These are phyloP conservation scores for Calonectria crousiana DNA, from an alignment of 2,329 filamentous ascomycete genomes.

Conservation along the genomic window DNA sequence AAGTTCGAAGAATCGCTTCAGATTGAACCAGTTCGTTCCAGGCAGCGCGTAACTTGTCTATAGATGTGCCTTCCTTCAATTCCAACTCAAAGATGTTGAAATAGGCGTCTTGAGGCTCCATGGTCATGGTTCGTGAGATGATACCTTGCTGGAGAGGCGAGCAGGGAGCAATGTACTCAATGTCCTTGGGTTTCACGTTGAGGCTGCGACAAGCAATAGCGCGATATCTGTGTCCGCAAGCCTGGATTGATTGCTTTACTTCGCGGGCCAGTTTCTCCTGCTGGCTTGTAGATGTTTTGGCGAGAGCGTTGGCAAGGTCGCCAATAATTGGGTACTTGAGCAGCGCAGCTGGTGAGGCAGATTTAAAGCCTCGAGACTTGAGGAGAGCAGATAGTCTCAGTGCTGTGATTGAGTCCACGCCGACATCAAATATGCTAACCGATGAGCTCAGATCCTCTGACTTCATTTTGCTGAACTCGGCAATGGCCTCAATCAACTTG, in stretches of 20 bases:
- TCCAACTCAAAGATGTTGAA: constrained; percentile 80
- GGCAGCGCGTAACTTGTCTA: constrained; percentile 62
- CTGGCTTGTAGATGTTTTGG: constrained; percentile 23
- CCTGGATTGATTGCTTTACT: constrained; percentile 71
- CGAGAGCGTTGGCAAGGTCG: constrained; percentile 58
- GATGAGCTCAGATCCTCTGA: constrained; percentile 59
- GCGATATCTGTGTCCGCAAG: constrained; percentile 73
- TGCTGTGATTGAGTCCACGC: constrained; percentile 88
- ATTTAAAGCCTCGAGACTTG: constrained; percentile 70
- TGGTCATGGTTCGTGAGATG: constrained; percentile 74
- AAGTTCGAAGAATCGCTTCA: constrained; percentile 77
- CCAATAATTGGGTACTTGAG: constrained; percentile 70
- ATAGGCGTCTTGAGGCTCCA: constrained; percentile 71
- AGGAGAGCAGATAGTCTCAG: constrained; percentile 76
- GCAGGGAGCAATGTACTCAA: constrained; percentile 84
- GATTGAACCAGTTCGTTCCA: constrained; percentile 67
- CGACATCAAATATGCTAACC: constrained; percentile 85
- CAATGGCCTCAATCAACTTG: constrained; percentile 66
- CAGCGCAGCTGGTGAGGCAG: constrained; percentile 74
- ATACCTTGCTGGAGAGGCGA: constrained; percentile 90
- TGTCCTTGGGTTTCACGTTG: constrained; percentile 59
- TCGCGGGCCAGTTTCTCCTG: constrained; percentile 52
- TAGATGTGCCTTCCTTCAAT: constrained; percentile 60
- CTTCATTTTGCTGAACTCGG: constrained; percentile 62
- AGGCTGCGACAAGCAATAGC: constrained; percentile 66